These are phyloP conservation scores for Nephelium lappaceum DNA, from an alignment of 345 rosid species.

Conservation along the genomic window DNA sequence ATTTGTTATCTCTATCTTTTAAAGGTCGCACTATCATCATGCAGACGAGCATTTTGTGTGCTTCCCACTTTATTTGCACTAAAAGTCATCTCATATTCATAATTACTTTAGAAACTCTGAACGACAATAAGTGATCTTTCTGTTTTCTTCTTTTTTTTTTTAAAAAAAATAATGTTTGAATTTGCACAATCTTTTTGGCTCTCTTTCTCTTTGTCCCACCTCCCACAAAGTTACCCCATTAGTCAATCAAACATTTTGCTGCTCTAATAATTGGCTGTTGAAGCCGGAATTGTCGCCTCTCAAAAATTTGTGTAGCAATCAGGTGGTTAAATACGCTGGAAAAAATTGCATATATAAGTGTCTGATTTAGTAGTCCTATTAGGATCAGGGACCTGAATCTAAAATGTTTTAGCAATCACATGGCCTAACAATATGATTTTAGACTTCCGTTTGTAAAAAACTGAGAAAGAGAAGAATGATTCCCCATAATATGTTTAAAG, in stretches of 20 bases:
- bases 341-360: neutral
- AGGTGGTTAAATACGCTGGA: neutral
- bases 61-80: neutral
- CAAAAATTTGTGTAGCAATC: neutral
- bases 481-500: neutral
- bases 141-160: neutral
- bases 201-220: neutral
- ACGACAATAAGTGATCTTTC: neutral
- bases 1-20: neutral
- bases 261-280: constrained; percentile 5
- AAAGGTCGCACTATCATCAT: neutral
- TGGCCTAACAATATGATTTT: neutral
- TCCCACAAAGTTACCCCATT: neutral
- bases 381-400: neutral
- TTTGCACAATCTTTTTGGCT: neutral
- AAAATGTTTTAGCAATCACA: neutral
- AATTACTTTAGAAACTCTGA: neutral
- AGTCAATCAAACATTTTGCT: neutral
- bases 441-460: neutral
- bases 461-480: neutral
- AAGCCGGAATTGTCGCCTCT: neutral
- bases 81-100: neutral
- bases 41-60: no score
- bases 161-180: neutral
- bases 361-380: neutral